Base-by-base conservation (phyloP, 805 yeast genomes). In the Saccharomycopsis capsularis region DNA sequence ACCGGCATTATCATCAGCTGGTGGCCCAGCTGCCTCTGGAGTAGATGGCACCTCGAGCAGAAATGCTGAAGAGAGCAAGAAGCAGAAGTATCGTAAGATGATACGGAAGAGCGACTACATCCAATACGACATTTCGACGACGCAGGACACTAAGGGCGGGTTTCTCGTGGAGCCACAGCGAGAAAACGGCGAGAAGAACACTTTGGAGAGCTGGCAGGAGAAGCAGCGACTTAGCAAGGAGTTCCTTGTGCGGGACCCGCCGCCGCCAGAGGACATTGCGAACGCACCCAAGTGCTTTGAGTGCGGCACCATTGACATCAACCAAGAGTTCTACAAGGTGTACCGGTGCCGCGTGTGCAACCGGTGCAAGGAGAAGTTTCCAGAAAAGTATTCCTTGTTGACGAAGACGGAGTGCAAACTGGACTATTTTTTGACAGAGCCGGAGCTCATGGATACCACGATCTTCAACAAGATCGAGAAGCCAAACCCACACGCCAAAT, bases 351-450 rank as follows among this genome's bases (percentile, higher is more conserved):
- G 86, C 13, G 96, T 90, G 6, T 93, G 99, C 63, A 76, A 82
- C 44, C 70, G 74, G 45, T 93, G 99, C 64, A 79, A 78, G 30
- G 78, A 78, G 57, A 72, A 73, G 51, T 66, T 67, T 21, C 96
- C 96, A 0, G 96, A 93, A 36, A 93, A 93, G 60, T 93, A 91
- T 63, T 78, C 98, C 0, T 65, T 93, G 19, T 66, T 93, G 45
- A 93, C 99, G 5, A 93, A 93, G 66, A 93, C 99, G 0, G 99
- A 93, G 65, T 89, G 96, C 63, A 77, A 81, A 37, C 91, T 85
- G 57, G 99, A 93, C 66, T 93, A 93, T 63, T 74, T 93, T 38
- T 64, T 93, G 25, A 93, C 99, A 0, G 99, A 93, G 43, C 93
- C 97, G 0, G 99, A 93, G 62, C 71, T 93, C 39, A 74, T 77